Evolutionary conservation across 2,329 filamentous ascomycete species (phyloP), one percentile per base, ranked within the genome.

Genomic region (Arthrobotrys entomopaga): DNA sequence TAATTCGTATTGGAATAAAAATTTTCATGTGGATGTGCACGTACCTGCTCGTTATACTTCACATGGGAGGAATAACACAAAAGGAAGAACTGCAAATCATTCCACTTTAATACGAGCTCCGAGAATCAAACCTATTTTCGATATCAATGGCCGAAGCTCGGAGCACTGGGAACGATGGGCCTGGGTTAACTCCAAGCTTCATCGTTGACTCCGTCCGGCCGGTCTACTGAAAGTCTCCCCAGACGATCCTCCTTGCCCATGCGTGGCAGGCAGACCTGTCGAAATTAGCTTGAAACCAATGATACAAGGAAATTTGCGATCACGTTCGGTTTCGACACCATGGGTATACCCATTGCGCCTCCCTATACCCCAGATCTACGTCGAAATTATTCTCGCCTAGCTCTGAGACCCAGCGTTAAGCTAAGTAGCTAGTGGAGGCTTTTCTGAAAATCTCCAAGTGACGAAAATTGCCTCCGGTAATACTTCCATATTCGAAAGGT

Each of bases 401-500:
- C 29, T 34, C 10, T 10, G 10, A 34, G n/a, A 24, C 56, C 49
- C 16, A 54, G 56, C 13, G 22, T 26, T 46, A 40, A 22, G 13
- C 48, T 46, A 56, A 54, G 54, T 38, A 24, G 43, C n/a, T 22
- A 15, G 24, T 29, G 40, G 15, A 11, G 24, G 5, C 7, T 50
- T 20, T 3, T 50, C 16, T 50, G 29, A 52, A 48, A 22, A 40
- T 46, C 56, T 52, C 20, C 29, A 13, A 56, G 26, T 63, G 49
- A 66, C 48, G 61, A 73, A 61, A 66, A 61, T 73, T 66, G 49
- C 63, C 58, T 66, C 69, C 69, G 61, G 56, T 57, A 60, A 22
- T 56, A 50, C 43, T 61, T 73, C 69, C 61, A 57, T 40, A 60
- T 73, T 50, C 52, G 61, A 66, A 69, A 73, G 61, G 69, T 73